Percentiles rank a stretch among this genome's conserved stretches.
Conservation (phyloP, 2,329 filamentous ascomycete genomes). For the Aspergillus ochraceus region DNA sequence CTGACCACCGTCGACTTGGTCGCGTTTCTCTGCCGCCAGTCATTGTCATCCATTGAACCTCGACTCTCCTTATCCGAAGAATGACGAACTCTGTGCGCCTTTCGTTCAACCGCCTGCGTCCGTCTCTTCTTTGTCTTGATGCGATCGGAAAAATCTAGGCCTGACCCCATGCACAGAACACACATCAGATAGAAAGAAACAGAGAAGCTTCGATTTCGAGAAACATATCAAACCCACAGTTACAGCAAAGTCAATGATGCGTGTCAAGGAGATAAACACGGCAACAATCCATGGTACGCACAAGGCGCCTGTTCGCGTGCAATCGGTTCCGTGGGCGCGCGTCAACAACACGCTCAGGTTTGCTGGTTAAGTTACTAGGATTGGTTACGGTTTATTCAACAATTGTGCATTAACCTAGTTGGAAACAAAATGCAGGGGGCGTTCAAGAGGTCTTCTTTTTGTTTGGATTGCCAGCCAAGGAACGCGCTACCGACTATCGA, state of each 20-base stretch:
- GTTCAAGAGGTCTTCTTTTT: background rate
- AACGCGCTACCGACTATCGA: background rate
- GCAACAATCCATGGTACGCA: background rate
- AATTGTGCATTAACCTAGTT: background rate
- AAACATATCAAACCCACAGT: background rate
- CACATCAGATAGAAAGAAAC: background rate
- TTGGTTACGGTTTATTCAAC: background rate
- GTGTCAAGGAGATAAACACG: background rate
- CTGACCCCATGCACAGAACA: background rate
- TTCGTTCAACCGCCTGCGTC: background rate
- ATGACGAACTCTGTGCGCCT: background rate
- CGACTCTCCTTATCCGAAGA: constrained; percentile 1
- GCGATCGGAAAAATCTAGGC: background rate
- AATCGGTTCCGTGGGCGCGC: background rate
- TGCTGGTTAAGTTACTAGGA: background rate
- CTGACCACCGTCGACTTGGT: constrained; percentile 26
- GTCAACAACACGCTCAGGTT: background rate
- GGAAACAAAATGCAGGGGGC: background rate
- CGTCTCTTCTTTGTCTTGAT: background rate
- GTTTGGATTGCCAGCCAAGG: background rate
- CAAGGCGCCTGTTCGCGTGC: background rate
- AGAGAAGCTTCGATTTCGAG: background rate
- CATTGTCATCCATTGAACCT: background rate
- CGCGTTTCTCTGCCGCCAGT: constrained; percentile 13
- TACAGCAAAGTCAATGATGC: background rate